Base-by-base conservation (phyloP, 2,329 filamentous ascomycete genomes). In the Talaromyces sp. region DNA sequence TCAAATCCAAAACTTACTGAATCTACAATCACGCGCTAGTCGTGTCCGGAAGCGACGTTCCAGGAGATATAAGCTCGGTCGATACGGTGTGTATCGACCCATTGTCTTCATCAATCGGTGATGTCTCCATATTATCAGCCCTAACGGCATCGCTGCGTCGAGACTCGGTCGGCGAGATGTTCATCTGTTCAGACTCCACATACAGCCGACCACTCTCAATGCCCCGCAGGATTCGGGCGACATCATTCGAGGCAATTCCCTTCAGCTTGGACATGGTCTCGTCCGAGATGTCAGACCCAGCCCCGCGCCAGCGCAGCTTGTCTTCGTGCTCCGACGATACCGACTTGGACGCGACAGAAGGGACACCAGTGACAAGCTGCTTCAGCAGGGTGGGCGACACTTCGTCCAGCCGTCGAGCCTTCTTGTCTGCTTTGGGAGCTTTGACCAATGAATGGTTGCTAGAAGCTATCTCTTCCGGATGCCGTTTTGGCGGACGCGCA, bases 201-300 rank as follows among this genome's bases (percentile, higher is more conserved):
- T 72, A 70, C 46, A 74, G 60, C 12, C 66, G 69, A 21, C 74
- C 74, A 27, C 69, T 68, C 57, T 76, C 74, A 38, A 76, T 61
- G 14, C 71, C 72, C 19, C 70, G 72, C 32, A 75, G 65, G 10
- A 76, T 63, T 1, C 68, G 64, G 32, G 69, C 67, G 21, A 75
- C 67, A 55, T 75, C 73, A 14, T 74, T 70, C 0, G 71, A 69
- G 21, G 73, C 70, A 32, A 76, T 68, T 7, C 70, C 70, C n/a
- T 69, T 70, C 48, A 76, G 66, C 60, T 74, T 76, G 59, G 67
- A 71, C 66, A 73, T 71, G 1, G 71, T 68, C 54, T 75, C 73
- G 24, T 76, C 74, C 7, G 74, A 75, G 14, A 71, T 65, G 32
- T 76, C 72, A 3, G 72, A 65, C 0, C 56, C 68, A 24, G 71